phyloP scores from a whole-genome alignment of 805 yeast genomes.

The Groenewaldozyma salmanticensis region DNA sequence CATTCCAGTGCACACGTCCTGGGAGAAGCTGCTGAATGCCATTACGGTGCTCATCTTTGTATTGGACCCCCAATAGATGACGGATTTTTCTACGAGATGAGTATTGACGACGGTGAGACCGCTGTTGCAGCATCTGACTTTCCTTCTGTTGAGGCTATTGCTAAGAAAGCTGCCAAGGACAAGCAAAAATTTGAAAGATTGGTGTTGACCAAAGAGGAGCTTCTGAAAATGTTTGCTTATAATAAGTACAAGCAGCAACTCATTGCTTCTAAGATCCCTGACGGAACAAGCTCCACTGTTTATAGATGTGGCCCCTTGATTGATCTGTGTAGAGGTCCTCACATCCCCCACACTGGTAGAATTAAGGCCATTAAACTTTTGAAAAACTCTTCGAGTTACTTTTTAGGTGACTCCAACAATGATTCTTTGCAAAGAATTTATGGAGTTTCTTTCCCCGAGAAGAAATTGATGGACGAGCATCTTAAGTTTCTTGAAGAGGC shows the following conservation, averaged over 20 bases:
- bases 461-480: constrained; percentile 90
- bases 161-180: constrained; percentile 85
- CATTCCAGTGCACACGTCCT: constrained; percentile 97
- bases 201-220: constrained; percentile 83
- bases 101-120: constrained; percentile 65
- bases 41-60: constrained; percentile 86
- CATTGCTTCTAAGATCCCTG: constrained; percentile 83
- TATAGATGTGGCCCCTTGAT: constrained; percentile 97
- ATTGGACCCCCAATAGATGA: constrained; percentile 96
- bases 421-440: constrained; percentile 96
- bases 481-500: constrained; percentile 93
- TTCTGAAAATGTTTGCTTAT: constrained; percentile 87
- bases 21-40: constrained; percentile 97
- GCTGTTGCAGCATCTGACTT: constrained; percentile 78
- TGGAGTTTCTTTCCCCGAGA: constrained; percentile 98
- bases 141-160: constrained; percentile 70
- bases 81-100: constrained; percentile 95
- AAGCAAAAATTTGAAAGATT: constrained; percentile 93
- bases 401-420: constrained; percentile 83
- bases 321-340: constrained; percentile 96
- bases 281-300: constrained; percentile 91
- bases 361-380: constrained; percentile 88
- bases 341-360: constrained; percentile 93
- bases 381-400: constrained; percentile 94
- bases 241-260: constrained; percentile 91